A percentile compares a stretch with the other conserved stretches of the same genome.
These are phyloP conservation scores for Nematocida ironsii DNA, from an alignment of 371 early-diverging fungal species.

Conservation along the genomic window DNA sequence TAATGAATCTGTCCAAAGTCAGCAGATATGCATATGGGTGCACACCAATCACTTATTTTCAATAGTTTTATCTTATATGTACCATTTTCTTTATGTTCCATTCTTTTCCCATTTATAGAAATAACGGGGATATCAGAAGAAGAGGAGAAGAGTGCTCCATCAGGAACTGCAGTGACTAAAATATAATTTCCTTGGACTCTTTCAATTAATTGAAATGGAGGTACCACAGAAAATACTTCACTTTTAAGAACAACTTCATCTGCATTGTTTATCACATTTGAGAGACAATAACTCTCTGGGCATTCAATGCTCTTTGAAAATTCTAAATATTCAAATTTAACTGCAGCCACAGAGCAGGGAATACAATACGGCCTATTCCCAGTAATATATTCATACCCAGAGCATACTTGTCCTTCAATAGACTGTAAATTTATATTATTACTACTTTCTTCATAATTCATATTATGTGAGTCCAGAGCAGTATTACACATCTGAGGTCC, in stretches of 20 bases:
- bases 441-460: not conserved
- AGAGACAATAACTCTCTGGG: conserved; percentile 35
- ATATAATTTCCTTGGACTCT: conserved; percentile 38
- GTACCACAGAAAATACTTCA: not conserved
- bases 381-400: conserved; percentile 14
- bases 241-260: conserved; percentile 18
- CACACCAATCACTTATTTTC: not conserved
- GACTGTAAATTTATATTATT: not conserved
- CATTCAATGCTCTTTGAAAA: conserved; percentile 21
- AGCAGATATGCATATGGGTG: not conserved
- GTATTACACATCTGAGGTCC: not conserved
- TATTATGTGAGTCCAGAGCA: not conserved
- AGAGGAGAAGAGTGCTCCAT: not conserved
- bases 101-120: conserved; percentile 27
- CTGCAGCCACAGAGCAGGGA: not conserved
- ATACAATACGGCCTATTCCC: conserved; percentile 31
- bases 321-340: conserved; percentile 36
- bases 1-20: conserved; percentile 34
- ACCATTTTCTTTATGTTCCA: conserved; percentile 10
- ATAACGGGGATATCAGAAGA: not conserved
- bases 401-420: not conserved
- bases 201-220: conserved; percentile 43
- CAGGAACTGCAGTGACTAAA: conserved; percentile 13
- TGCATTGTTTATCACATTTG: conserved; percentile 19
- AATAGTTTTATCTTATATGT: conserved; percentile 6